Evolutionary conservation across 192 early-diverging fungal genomes (phyloP).

Genomic region (Obelidium mucronatum): DNA sequence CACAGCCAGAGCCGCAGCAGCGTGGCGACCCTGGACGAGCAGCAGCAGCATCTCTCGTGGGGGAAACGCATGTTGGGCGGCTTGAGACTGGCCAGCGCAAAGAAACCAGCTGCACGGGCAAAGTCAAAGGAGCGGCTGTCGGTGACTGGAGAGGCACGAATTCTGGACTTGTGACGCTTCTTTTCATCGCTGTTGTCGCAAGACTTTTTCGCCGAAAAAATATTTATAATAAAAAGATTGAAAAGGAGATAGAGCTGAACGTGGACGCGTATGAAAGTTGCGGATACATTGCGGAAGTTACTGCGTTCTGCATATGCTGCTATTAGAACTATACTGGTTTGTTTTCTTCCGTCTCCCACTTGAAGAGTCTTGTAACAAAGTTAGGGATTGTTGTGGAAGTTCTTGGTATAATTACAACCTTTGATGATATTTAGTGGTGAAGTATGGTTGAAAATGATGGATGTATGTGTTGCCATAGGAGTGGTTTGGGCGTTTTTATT

Average conservation of each 20-base stretch:
- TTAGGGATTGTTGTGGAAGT: too few relatives aligned
- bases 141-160: not conserved
- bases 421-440: too few relatives aligned
- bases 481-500: too few relatives aligned
- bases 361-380: not conserved
- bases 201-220: not conserved
- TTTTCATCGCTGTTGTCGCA: not conserved
- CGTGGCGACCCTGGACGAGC: conserved; percentile 2
- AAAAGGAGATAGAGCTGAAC: too few relatives aligned
- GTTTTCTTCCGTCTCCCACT: not conserved
- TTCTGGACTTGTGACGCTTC: not conserved
- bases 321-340: not conserved
- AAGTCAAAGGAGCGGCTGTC: too few relatives aligned
- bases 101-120: too few relatives aligned
- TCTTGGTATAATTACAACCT: too few relatives aligned
- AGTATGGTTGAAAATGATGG: too few relatives aligned
- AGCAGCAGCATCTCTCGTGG: not conserved
- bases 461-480: too few relatives aligned
- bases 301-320: conserved; percentile 8
- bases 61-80: conserved; percentile 6
- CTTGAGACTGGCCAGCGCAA: not conserved
- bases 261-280: too few relatives aligned
- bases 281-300: too few relatives aligned
- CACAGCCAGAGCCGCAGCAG: too few relatives aligned
- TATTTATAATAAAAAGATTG: not conserved